Base-by-base conservation (phyloP, 2,329 filamentous ascomycete genomes). In the Cadophora sp. region DNA sequence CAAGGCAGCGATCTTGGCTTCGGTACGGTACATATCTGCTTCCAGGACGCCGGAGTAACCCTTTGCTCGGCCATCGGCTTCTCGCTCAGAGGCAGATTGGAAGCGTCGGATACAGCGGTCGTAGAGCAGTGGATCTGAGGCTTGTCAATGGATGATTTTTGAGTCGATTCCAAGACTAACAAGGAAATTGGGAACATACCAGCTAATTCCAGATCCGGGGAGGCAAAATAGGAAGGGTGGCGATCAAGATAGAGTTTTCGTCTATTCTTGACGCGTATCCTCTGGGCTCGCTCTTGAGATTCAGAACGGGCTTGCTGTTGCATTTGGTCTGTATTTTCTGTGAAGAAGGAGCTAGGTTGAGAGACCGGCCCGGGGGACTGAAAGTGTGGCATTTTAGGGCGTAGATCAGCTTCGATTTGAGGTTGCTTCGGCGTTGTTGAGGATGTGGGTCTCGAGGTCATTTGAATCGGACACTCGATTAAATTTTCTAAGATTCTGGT, bases 1-100 rank as follows among this genome's bases (percentile, higher is more conserved):
- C 22, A 78, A 59, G 0, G 76, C 76, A 11, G 74, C 76, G 14
- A 79, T 71, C 55, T 77, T 78, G 1, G 78, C 77, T 69, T 79
- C 78, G 2, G 75, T 75, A 8, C 78, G 75, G 65, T 76, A 77
- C 9, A 79, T 67, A 70, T 79, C 77, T 63, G 78, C 78, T 74
- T 79, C 77, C 22, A 79, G 56, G 6, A 78, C 75, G 0, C 77
- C 76, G 2, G 76, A 77, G 68, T 78, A 79, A 31, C 78, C 78
- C 68, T 79, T 79, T 2, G 73, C 70, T n/a, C 72, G 71, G 3
- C 77, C 77, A 50, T 78, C 77, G 48, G 76, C 77, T 72, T 79
- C 76, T 50, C 77, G 73, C 66, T 79, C 78, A 1, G 74, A 72
- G 5, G 77, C 68, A 5, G 76, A 71, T 67, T 78, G 77, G 50